Conservation (phyloP, 73 alveolate species). For the Breviolum minutum region DNA sequence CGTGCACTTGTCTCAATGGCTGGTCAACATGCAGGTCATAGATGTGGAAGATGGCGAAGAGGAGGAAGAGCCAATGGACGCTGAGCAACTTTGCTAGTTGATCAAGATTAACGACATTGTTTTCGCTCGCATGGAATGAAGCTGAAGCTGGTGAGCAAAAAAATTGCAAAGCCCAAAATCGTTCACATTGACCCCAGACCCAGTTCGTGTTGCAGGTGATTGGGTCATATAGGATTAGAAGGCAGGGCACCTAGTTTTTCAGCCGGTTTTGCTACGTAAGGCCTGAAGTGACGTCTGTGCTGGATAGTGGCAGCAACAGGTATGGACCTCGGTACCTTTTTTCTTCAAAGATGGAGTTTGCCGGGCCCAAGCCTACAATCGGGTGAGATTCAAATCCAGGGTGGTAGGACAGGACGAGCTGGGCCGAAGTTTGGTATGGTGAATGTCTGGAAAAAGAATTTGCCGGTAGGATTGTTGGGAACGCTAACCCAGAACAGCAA, state of each 20-base stretch:
- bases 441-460: too few species aligned
- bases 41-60: conserved; percentile 82
- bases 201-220: too few species aligned
- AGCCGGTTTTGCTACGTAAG: neutral
- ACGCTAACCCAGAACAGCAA: too few species aligned
- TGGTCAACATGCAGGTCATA: conserved; percentile 14
- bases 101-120: too few species aligned
- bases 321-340: neutral
- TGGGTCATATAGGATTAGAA: neutral
- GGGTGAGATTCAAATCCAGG: too few species aligned
- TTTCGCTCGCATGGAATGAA: too few species aligned
- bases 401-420: too few species aligned
- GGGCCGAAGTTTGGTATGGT: too few species aligned
- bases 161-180: neutral
- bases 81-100: neutral
- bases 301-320: conserved; percentile 58
- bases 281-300: conserved; percentile 49
- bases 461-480: too few species aligned
- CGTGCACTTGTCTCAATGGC: neutral
- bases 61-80: conserved; percentile 32
- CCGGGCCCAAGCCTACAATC: too few species aligned
- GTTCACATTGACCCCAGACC: neutral
- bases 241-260: neutral
- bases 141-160: neutral
- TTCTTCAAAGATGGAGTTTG: too few species aligned